Evolutionary conservation across 2,329 filamentous ascomycete species (phyloP), one percentile per base, ranked within the genome.

Genomic region (Exserohilum rostratum): DNA sequence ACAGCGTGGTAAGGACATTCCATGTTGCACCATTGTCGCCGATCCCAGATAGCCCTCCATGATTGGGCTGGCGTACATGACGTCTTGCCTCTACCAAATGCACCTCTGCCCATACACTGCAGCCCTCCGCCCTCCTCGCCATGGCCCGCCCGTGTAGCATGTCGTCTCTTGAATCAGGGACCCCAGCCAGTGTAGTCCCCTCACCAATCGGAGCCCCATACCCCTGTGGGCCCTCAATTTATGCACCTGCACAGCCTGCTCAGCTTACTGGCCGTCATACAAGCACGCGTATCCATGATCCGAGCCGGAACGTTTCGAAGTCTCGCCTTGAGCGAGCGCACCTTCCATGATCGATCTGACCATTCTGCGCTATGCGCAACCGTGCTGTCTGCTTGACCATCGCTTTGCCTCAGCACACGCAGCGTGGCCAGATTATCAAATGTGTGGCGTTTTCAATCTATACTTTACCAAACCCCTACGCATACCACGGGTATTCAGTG

Each of bases 181-280:
- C 30, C 25, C 40, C 44, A 34, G 46, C 39, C 15, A 17, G 34
- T 44, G 22, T 37, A 6, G 10, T 11, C 31, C 20, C 18, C 18
- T 9, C 18, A 37, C 46, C 44, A 53, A 57, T 59, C 47, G 53
- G 46, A 33, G 9, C 38, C 18, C n/a, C 33, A 15, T 38, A 39
- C 20, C 42, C 29, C 38, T 55, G 56, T 50, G 55, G 60, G 53
- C 53, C 46, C 37, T 57, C 52, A 55, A 55, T 61, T 53, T 49
- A 58, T 43, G 60, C 56, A 22, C 50, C 37, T 49, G 55, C 39
- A 46, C 30, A 27, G 39, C 39, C 42, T 50, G 31, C 22, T 46
- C 35, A 40, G 18, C 42, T 45, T 40, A 53, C 30, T 27, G 46
- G 53, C 45, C 27, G 25, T 57, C 6, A 34, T 18, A 31, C 18